Evolutionary conservation across 2,329 filamentous ascomycete species (phyloP).

Genomic region (Pseudocercospora cruenta): DNA sequence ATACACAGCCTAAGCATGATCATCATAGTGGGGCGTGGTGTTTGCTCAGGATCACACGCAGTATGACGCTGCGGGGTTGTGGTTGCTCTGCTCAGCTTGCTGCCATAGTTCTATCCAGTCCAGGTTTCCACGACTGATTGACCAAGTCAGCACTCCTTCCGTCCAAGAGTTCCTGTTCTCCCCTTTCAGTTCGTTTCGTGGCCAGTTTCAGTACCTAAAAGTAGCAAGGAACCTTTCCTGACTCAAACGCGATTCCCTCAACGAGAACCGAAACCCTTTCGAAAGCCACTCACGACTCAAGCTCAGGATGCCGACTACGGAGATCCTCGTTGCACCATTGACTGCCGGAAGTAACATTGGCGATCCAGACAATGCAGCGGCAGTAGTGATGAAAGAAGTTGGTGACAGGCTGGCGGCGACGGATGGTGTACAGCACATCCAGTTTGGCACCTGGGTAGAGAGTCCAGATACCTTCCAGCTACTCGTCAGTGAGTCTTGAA

Average conservation of each 20-base stretch:
- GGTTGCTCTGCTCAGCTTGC: background rate
- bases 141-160: background rate
- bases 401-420: conserved; percentile 39
- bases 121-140: background rate
- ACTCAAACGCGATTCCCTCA: background rate
- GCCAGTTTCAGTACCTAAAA: background rate
- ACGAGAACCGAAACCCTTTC: background rate
- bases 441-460: conserved; percentile 48
- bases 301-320: conserved; percentile 41
- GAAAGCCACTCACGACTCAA: conserved; percentile 2
- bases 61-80: background rate
- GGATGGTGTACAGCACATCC: conserved; percentile 42
- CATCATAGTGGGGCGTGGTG: background rate
- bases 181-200: background rate
- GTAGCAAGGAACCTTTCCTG: background rate
- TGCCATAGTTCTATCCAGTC: background rate
- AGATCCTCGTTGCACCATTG: conserved; percentile 46
- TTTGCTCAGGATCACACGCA: background rate
- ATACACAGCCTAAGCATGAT: background rate
- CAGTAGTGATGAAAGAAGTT: conserved; percentile 38
- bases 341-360: conserved; percentile 42
- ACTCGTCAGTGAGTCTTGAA: conserved; percentile 43
- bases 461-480: conserved; percentile 42
- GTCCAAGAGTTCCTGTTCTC: background rate
- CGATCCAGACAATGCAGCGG: conserved; percentile 34